Conservation (phyloP, 139 green algal species). For the Micractinium sp. region DNA sequence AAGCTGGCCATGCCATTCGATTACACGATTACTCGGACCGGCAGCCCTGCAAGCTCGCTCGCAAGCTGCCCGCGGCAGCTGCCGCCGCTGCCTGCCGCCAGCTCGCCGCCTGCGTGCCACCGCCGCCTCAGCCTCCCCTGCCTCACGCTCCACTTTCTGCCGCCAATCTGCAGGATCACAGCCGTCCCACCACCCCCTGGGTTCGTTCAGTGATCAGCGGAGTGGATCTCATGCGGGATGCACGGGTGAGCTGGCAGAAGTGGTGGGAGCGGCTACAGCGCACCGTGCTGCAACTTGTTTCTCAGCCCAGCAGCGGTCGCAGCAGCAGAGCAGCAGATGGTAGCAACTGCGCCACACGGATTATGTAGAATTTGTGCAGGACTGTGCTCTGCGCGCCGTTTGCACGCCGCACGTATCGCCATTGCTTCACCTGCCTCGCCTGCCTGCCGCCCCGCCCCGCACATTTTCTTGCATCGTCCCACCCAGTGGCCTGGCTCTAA, state of each 20-base stretch:
- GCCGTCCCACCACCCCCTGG: slow-evolving; percentile 42
- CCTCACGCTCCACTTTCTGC: not conserved
- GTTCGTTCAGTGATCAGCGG: slow-evolving; percentile 76
- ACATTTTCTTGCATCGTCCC: too few species aligned
- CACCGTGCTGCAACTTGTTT: not conserved
- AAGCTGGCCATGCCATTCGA: too few species aligned
- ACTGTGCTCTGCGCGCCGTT: too few species aligned
- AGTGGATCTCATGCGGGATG: slow-evolving; percentile 77
- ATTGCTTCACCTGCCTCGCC: too few species aligned
- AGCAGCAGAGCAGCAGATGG: not conserved
- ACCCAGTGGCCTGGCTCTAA: too few species aligned
- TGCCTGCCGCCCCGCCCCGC: too few species aligned
- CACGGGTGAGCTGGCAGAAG: not conserved
- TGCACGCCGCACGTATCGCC: too few species aligned
- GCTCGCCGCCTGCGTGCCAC: not conserved
- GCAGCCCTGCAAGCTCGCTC: too few species aligned
- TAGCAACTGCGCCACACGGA: not conserved
- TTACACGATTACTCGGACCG: not conserved
- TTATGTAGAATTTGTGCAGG: too few species aligned
- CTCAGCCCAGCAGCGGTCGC: not conserved
- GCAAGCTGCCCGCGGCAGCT: not conserved
- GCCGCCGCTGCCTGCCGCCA: slow-evolving; percentile 3
- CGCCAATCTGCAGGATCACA: not conserved
- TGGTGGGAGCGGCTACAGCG: not conserved
- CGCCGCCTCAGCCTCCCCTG: not conserved